Base-by-base conservation (phyloP, 257 asterid genomes). In the Lycium barbarum region DNA sequence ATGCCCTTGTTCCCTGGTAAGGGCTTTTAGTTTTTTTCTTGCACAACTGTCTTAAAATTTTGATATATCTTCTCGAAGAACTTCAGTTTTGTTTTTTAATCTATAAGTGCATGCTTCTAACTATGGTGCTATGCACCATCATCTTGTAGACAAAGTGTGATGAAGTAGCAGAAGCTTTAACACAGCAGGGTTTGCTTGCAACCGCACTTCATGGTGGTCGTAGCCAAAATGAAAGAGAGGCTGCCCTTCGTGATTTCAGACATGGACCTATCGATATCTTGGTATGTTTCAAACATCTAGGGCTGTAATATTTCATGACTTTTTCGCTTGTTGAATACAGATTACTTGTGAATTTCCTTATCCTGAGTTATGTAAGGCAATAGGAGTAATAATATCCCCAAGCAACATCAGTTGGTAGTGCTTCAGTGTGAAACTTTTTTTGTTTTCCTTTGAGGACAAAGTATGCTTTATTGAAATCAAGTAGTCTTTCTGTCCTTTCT, bases 141-240 rank as follows among this genome's bases (percentile, higher is more conserved):
- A 65, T 84, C 86, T 67, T 92, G 86, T 93, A 93, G 98, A 95
- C 88, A 79, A 95, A 93, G 90, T 95, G 98, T 79, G 96, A 94
- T 83, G 98, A 95, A 90, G 95, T 94, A 80, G 98, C 98, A n/a
- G 98, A 95, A 87, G 98, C 95, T 78, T 87, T 95, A 89, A 87
- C 61, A 12, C 91, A 90, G 82, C 96, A 95, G 90, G 98, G 95
- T 71, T 89, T 95, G 91, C 88, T 86, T 85, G 98, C 98, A 20
- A 92, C 93, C 87, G 93, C 96, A 84, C 95, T 95, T 84, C 98
- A 95, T 88, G 98, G 98, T 71, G 98, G 98, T 67, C 97, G 98
- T 81, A 93, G 92, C 90, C 98, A 95, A 91, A 92, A 87, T 84
- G 98, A 95, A 89, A 89, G 98, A 87, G 98, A 94, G 89, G 72